phyloP scores from a whole-genome alignment of 1,284 basidiomycete genomes.

The Rhodotorula sp. region DNA sequence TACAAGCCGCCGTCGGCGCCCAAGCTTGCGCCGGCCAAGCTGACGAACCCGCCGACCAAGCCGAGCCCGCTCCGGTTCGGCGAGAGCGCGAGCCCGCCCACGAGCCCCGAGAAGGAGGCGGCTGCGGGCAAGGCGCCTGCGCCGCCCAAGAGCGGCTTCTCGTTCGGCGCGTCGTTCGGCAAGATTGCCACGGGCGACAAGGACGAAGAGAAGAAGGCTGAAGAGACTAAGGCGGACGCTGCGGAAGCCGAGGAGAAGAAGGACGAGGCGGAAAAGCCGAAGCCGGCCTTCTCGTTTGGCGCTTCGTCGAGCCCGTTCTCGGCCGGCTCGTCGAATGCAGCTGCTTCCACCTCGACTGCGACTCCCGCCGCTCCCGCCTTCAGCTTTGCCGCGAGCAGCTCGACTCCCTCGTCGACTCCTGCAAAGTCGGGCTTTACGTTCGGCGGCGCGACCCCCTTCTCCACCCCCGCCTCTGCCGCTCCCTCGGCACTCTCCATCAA shows the following conservation, averaged over 20 bases:
- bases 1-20: conserved; percentile 29
- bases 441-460: conserved; percentile 5
- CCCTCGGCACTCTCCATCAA: conserved; percentile 6
- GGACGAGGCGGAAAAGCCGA: conserved; percentile 5
- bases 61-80: conserved; percentile 37
- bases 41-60: conserved; percentile 34
- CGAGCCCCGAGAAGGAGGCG: conserved; percentile 9
- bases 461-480: conserved; percentile 2
- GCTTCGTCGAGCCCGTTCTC: conserved; percentile 8
- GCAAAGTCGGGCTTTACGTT: conserved; percentile 17
- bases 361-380: neutral
- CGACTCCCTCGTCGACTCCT: neutral
- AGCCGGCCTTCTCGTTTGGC: conserved; percentile 18
- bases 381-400: conserved; percentile 2
- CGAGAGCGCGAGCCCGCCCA: conserved; percentile 33
- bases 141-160: conserved; percentile 25
- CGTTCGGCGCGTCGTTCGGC: conserved; percentile 38
- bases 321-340: conserved; percentile 8
- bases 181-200: conserved; percentile 34
- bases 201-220: conserved; percentile 2
- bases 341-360: neutral
- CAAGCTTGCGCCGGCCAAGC: conserved; percentile 33
- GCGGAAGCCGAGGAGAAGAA: neutral
- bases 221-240: neutral
- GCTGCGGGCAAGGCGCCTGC: neutral